Evolutionary conservation across 768 basidiomycete genomes (phyloP), one percentile per base, ranked within the genome.

Genomic region (Amylocystis lapponica): DNA sequence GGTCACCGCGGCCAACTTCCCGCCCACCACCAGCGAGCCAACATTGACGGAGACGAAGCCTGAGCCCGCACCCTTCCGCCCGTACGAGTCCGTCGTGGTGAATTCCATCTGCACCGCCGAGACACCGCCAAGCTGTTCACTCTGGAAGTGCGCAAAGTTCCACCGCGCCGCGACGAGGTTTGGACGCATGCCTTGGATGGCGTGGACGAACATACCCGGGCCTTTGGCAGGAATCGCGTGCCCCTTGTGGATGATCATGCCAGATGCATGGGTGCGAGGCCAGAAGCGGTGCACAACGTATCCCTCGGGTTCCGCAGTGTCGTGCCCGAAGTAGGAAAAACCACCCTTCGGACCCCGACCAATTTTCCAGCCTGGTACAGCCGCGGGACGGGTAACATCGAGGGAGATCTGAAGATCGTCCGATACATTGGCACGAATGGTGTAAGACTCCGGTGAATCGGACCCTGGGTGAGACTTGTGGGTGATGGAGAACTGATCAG

Each of bases 181-280:
- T 37, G 95, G 93, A 7, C 92, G 79, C 91, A 99, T 95, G 62
- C 95, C 96, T 61, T 98, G 95, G 61, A 98, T 96, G 34, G 95
- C 95, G 63, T 95, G 89, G 16, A 94, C 76, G 62, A 95, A 81
- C 85, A 92, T 88, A 22, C 90, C 89, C 27, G 75, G 67, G 33
- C 86, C 87, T 25, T 75, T 61, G 42, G 79, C 65, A 7, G 68
- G 37, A 43, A 68, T 65, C 5, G 83, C 83, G 45, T 76, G 65
- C 33, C 87, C 88, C 25, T 79, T 75, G 49, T 69, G 62, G 36
- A 86, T 76, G 62, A 94, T 57, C 51, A 78, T 74, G 5, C 94
- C 94, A 20, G 71, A 68, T 14, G 73, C 76, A 23, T 64, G 55
- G 50, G 74, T 71, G 29, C 78, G 73, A 12, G 92, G 93, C 85